These are phyloP conservation scores for Puccinia brachypodii DNA, from an alignment of 1,284 basidiomycete species.

Conservation along the genomic window DNA sequence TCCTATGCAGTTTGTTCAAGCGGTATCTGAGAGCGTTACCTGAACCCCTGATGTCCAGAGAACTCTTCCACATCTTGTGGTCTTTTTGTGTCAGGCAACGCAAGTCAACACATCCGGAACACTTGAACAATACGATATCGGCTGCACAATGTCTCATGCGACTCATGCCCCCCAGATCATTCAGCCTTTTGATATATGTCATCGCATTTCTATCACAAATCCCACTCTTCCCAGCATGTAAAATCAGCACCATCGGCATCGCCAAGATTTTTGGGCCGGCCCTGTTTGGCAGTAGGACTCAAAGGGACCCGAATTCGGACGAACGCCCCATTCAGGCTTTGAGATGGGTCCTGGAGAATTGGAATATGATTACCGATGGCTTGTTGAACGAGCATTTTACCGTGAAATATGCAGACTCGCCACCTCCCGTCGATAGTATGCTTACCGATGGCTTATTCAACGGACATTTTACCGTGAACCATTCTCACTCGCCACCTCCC, in stretches of 20 bases:
- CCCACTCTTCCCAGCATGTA: conserved; percentile 57
- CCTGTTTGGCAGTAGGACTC: conserved; percentile 54
- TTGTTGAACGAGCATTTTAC: conserved; percentile 26
- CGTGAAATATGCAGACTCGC: background rate
- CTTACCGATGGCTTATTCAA: conserved; percentile 5
- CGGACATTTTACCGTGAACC: conserved; percentile 7
- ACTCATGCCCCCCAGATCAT: conserved; percentile 64
- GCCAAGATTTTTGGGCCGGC: conserved; percentile 57
- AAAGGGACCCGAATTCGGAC: background rate
- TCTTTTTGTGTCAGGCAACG: conserved; percentile 54
- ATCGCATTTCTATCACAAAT: conserved; percentile 64
- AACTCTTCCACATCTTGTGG: conserved; percentile 56
- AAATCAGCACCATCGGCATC: conserved; percentile 56
- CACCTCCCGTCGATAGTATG: background rate
- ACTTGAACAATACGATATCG: background rate
- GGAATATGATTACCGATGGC: conserved; percentile 38
- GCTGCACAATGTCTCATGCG: conserved; percentile 64
- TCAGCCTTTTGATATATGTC: conserved; percentile 66
- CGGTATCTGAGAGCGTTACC: conserved; percentile 66
- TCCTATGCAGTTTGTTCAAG: conserved; percentile 66
- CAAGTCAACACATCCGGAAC: background rate
- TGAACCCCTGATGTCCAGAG: conserved; percentile 55
- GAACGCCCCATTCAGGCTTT: conserved; percentile 16
- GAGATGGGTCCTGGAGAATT: conserved; percentile 29
- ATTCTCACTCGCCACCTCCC: background rate